Evolutionary conservation across 179 eudicot genomes (phyloP), one percentile per base, ranked within the genome.

Genomic region (Vitellaria paradoxa): DNA sequence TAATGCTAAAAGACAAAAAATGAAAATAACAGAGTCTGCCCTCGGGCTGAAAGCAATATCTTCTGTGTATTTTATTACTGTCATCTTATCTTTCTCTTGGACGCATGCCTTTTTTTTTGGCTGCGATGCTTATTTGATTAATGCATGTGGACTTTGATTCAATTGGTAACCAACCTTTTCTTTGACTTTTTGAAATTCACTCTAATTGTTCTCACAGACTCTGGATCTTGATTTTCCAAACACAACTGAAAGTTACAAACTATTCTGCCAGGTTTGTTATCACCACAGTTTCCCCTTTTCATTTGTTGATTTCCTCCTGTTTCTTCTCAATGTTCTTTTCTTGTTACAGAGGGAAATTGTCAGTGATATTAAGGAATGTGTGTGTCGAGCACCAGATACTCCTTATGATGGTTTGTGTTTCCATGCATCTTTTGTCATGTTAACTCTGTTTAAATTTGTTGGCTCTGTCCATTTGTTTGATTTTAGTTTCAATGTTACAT

Each of bases 331-430:
- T 68, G 74, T 68, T 30, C 74, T 77, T 4, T 78, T 40, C 68
- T 30, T 85, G 74, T 76, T 15, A 66, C 91, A 96, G 99, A 90
- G 97, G 91, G 85, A 87, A 65, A 91, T 94, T 87, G 94, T 89
- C 82, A 85, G 97, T 85, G 99, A 96, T 82, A 92, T 96, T 60
- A 96, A 94, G 89, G 99, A 96, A 84, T 89, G 94, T 68, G 99
- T 96, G n/a, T 94, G 98, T 79, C 92, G 99, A 84, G 99, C 98
- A 15, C 99, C 99, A 76, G 99, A 96, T 82, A 94, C 94, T 56
- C 93, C 96, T 79, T 96, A 92, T 73, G 93, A 96, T 88, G 99
- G 99, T 96, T 66, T 69, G 93, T 85, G 49, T 74, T 80, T 78
- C 37, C 53, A 6, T 65, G 47, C 50, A 2, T 61, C 15, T 26